Evolutionary conservation across 2,329 filamentous ascomycete genomes (phyloP), one percentile per base, ranked within the genome.

Genomic region (Daldinia sp.): DNA sequence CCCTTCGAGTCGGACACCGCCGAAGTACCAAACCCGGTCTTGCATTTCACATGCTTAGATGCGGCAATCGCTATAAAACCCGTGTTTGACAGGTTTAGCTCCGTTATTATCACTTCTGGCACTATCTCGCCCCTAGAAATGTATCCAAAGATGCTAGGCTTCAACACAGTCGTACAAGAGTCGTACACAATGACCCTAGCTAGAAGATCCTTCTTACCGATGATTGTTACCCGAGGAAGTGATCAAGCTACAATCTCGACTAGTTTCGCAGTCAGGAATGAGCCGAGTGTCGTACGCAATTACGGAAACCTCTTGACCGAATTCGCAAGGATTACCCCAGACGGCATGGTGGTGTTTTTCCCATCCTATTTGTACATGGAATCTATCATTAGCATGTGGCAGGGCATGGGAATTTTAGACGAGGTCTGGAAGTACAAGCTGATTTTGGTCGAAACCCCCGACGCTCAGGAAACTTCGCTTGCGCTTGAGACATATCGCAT

Each of bases 321-420:
- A 75, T 98, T 99, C 75, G 92, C 93, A 55, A 96, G 94, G 76
- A 89, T 98, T 68, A 99, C 95, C 0, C 96, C 95, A 0, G 95
- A 99, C 72, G 95, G 95, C 29, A 89, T 99, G 77, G 95, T 99
- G n/a, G 95, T 99, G 35, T 99, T 99, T 82, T 99, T 99, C 76
- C 96, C 95, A 0, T 97, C 93, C 0, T 99, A 99, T 72, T 85
- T 99, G 1, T 99, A 99, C 80, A 98, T 99, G 95, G 95, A 99
- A 76, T 95, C 91, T 53, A 98, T 98, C 75, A 97, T 99, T 76
- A 94, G 91, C 76, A 97, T 97, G 88, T 99, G 95, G 95, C 95
- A 99, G 77, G 93, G 93, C 57, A 98, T 98, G 94, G 93, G 93
- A 23, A 97, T 98, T 66, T 82, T 99, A 32, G 95, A 99, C 78